phyloP scores from a whole-genome alignment of 148 eudicot genomes.

The Camellia sinensis region DNA sequence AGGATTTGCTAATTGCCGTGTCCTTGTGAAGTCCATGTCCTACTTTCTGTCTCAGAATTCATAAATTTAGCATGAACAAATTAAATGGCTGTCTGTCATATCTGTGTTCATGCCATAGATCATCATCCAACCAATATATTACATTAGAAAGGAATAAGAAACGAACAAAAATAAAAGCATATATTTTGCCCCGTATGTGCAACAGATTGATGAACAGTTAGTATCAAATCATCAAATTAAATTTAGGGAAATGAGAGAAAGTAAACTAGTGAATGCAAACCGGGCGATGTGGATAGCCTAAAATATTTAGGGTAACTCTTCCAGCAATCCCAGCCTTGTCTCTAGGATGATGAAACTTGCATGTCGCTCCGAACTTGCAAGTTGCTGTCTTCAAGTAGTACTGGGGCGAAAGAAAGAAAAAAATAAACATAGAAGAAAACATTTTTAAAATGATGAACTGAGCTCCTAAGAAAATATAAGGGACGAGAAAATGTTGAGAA shows the following conservation, averaged over 20 bases:
- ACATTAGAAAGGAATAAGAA: conserved; percentile 1
- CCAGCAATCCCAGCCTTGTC: conserved; percentile 94
- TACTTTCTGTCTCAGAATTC: not conserved
- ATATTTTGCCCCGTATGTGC: not conserved
- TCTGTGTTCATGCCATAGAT: not conserved
- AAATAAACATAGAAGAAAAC: not conserved
- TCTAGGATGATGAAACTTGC: conserved; percentile 96
- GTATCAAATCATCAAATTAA: conserved; percentile 1
- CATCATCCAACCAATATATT: not conserved
- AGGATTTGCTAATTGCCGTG: not conserved
- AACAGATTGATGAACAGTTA: not conserved
- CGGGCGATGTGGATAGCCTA: conserved; percentile 98
- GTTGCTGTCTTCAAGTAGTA: conserved; percentile 92
- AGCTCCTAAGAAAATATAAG: not conserved
- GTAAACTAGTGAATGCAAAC: conserved; percentile 32
- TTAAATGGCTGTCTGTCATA: not conserved
- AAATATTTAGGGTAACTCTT: conserved; percentile 70
- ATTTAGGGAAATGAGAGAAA: conserved; percentile 6
- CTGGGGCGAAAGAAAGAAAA: conserved; percentile 34
- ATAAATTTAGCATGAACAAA: not conserved
- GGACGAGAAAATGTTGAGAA: not conserved
- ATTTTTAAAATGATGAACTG: not conserved
- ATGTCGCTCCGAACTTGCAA: conserved; percentile 93
- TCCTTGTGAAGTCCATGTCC: no score
- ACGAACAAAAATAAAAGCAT: not conserved